These are phyloP conservation scores for Picocystis sp. DNA, from an alignment of 163 green algal genomes.

Conservation along the genomic window DNA sequence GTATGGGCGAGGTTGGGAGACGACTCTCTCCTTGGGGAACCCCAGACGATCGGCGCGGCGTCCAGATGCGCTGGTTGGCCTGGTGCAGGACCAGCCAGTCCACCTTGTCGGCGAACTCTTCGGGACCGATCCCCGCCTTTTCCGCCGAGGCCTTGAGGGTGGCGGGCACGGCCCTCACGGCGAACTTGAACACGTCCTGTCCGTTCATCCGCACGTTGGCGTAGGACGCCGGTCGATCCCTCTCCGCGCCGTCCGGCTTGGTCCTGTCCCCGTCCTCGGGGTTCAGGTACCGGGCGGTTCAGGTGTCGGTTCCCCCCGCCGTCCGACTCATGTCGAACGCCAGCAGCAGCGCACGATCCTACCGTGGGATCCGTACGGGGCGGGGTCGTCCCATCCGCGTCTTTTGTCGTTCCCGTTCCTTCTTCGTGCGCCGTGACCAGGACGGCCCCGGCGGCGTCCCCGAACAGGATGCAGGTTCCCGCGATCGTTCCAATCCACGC, in stretches of 20 bases:
- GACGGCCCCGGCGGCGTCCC: slow-evolving; percentile 39
- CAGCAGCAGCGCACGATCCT: slow-evolving; percentile 54
- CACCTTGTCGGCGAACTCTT: slow-evolving; percentile 77
- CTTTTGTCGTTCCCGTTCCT: too few species aligned
- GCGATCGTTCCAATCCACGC: slow-evolving; percentile 85
- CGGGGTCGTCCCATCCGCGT: too few species aligned
- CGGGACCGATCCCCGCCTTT: slow-evolving; percentile 42
- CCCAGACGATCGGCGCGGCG: slow-evolving; percentile 23
- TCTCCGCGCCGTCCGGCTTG: not conserved
- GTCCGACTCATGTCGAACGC: slow-evolving; percentile 73
- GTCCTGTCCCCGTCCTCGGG: not conserved
- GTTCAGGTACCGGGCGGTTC: slow-evolving; percentile 23
- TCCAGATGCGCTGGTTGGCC: slow-evolving; percentile 70
- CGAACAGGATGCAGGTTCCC: slow-evolving; percentile 96
- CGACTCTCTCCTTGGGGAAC: slow-evolving; percentile 46
- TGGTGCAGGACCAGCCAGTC: slow-evolving; percentile 45
- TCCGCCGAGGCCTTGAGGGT: slow-evolving; percentile 14
- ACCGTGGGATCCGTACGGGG: too few species aligned
- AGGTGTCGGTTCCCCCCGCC: slow-evolving; percentile 57
- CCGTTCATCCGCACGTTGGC: slow-evolving; percentile 83
- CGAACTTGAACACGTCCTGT: slow-evolving; percentile 96
- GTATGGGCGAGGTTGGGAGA: slow-evolving; percentile 91
- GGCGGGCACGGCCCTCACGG: slow-evolving; percentile 68
- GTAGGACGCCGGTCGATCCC: slow-evolving; percentile 27
- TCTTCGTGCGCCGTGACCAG: too few species aligned